Conservation (phyloP, 306 rosid species). For the Cucurbita maxima region DNA sequence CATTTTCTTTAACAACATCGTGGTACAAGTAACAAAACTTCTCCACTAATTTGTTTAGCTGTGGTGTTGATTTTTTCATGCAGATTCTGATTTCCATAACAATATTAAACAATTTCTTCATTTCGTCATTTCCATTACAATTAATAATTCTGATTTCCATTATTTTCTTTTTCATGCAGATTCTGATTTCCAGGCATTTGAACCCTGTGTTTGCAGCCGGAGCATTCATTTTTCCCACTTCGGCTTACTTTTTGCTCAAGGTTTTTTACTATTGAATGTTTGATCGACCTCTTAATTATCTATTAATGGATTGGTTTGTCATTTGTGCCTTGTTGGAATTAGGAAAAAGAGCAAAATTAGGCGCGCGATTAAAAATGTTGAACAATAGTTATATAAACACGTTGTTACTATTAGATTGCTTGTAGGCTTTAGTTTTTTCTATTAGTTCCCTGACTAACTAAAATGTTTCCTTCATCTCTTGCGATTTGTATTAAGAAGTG, state of each 20-base stretch:
- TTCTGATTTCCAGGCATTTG: conserved; percentile 54
- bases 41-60: background rate
- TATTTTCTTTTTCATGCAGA: conserved; percentile 38
- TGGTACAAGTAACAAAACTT: background rate
- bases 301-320: background rate
- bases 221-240: conserved; percentile 74
- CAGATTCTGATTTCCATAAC: conserved; percentile 53
- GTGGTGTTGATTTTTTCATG: conserved; percentile 13
- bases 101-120: too few relatives aligned
- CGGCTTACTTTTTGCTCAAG: conserved; percentile 74
- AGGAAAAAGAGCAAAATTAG: background rate
- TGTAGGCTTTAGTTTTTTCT: background rate
- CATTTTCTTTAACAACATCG: background rate
- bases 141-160: too few relatives aligned
- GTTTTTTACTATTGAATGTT: conserved; percentile 21
- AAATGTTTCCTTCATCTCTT: background rate
- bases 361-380: background rate
- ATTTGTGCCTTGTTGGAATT: background rate
- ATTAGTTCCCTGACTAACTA: background rate
- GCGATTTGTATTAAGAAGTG: background rate
- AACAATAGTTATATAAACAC: background rate
- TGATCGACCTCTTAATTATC: background rate
- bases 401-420: background rate
- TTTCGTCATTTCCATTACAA: too few relatives aligned
- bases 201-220: conserved; percentile 70